Evolutionary conservation across 345 rosid genomes (phyloP), one percentile per base, ranked within the genome.

Genomic region (Murraya paniculata): DNA sequence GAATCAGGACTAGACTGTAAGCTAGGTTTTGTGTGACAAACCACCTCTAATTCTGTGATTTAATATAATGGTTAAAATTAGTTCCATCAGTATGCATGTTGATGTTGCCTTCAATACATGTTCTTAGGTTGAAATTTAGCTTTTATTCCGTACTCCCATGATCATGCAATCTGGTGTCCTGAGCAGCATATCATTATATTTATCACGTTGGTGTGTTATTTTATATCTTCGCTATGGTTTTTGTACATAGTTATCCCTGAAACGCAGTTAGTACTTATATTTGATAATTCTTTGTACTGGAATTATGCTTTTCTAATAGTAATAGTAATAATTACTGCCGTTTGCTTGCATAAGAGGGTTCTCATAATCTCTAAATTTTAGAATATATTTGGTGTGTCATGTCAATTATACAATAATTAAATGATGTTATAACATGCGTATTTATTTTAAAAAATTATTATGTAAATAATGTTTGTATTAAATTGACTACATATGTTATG

Each of bases 1-100:
- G n/a, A 55, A 56, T 41, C 59, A 56, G 73, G 64, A 45, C 57
- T 56, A 68, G 67, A 6, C 45, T 45, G 64, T 76, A 56, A 30
- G 38, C 58, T 76, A 76, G 79, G 48, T 27, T 28, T 59, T 59
- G 55, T 9, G 41, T 7, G 56, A n/a, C 41, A 59, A 39, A 36
- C 41, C 28, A 21, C 22, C 7, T 68, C 45, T 77, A 57, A 38
- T 56, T 21, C 13, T 77, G 64, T 75, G 64, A 50, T 53, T 66
- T 41, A 38, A 55, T 33, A 53, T 77, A 57, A 21, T 68, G 14
- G 16, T 68, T 39, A 77, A 31, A 56, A 59, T 57, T 24, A 68
- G 67, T 58, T 13, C 67, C 72, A 66, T 57, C 69, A 4, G 28
- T 39, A 38, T 57, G 79, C 38, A 2, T 36, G 67, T 55, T 68